Evolutionary conservation across 768 basidiomycete genomes (phyloP), one percentile per base, ranked within the genome.

Genomic region (Fibroporia radiculosa): DNA sequence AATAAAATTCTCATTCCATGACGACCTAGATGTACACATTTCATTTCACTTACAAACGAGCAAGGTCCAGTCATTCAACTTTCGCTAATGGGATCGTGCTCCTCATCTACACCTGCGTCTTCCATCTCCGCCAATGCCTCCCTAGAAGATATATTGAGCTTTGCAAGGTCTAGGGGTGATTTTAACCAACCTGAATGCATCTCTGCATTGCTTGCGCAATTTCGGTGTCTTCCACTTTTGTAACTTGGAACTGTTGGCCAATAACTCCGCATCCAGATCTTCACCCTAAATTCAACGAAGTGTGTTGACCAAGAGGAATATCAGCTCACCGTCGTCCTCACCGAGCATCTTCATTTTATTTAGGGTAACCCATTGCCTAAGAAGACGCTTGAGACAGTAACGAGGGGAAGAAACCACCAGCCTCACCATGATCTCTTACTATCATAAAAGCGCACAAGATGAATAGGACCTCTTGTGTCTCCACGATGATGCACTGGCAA

Each of bases 401-500:
- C 10, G 48, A 19, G n/a, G 39, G 28, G 31, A 42, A 44, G 13
- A 20, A 16, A 33, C 14, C 16, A 28, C 7, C 26, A 13, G 28
- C 3, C 74, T 12, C 54, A 79, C 84, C 89, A 84, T 49, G 82
- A 74, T 50, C 71, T 66, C 1, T 65, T 57, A 41, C 74, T 75
- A 57, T 93, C 90, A 59, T 73, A 93, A 65, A 91, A 95, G 36
- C 77, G 80, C n/a, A 93, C 75, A 33, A 91, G 70, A 56, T 82
- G 77, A 3, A 78, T 41, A 22, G 66, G 66, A 10, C 66, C 66
- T 58, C 56, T 25, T 59, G 58, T 35, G 48, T 56, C 6, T 53
- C 57, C 28, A 61, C 52, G 40, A 53, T 53, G 12, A 39, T 40
- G 10, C 26, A 28, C 2, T 16, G 12, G 20, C 8, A 42, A 63